These are phyloP conservation scores for Passiflora organensis DNA, from an alignment of 345 rosid genomes.

Conservation along the genomic window DNA sequence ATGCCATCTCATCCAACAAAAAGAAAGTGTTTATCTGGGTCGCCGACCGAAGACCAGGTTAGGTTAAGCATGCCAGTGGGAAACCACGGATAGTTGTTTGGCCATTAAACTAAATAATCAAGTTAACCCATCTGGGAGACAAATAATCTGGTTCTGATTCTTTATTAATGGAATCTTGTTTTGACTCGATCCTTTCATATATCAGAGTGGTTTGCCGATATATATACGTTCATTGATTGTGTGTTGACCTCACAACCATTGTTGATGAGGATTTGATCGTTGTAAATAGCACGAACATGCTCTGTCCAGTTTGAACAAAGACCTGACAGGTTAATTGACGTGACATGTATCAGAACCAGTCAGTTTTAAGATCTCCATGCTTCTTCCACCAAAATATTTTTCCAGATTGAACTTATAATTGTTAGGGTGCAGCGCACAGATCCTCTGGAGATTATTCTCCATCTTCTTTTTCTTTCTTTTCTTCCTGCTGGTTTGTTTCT, in stretches of 20 bases:
- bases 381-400: too few species aligned
- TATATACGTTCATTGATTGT: too few species aligned
- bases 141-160: background rate
- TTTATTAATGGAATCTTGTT: background rate
- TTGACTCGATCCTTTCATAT: background rate
- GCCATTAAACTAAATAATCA: background rate
- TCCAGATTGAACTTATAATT: too few species aligned
- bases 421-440: too few species aligned
- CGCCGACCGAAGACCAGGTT: constrained; percentile 14
- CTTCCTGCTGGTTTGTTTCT: too few species aligned
- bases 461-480: too few species aligned
- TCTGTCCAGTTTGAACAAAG: too few species aligned
- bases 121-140: background rate
- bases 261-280: too few species aligned
- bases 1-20: constrained; percentile 17
- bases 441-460: too few species aligned
- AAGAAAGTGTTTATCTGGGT: constrained; percentile 11
- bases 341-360: background rate
- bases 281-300: too few species aligned
- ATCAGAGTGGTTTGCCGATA: background rate
- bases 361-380: background rate
- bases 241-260: background rate
- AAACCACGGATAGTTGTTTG: background rate
- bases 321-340: background rate
- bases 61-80: constrained; percentile 20